Evolutionary conservation across 164 flowering plant species (phyloP).

Genomic region (Kalanchoe fedtschenkoi): DNA sequence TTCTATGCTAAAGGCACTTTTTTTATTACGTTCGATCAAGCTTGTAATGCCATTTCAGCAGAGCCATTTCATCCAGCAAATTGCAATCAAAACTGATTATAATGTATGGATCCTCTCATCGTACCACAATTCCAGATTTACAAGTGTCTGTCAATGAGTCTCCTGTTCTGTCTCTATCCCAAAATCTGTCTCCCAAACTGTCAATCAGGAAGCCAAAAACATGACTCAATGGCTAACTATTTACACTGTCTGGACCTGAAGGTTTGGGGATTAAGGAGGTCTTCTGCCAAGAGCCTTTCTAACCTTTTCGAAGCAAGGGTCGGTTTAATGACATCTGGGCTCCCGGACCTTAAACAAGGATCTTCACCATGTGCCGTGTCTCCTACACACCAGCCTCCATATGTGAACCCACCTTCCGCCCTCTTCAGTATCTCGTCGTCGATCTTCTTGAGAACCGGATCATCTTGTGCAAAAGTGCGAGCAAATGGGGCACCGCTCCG

Average conservation of each 20-base stretch:
- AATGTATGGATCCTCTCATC: no score
- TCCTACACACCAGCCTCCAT: conserved; percentile 79
- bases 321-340: conserved; percentile 42
- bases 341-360: conserved; percentile 41
- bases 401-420: no score
- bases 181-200: no score
- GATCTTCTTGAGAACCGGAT: conserved; percentile 53
- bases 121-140: no score
- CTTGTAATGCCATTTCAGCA: no score
- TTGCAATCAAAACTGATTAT: no score
- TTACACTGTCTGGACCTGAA: conserved; percentile 65
- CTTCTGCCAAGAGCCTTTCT: conserved; percentile 43
- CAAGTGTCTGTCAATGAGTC: neutral
- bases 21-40: no score
- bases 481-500: conserved; percentile 75
- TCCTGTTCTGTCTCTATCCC: neutral
- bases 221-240: neutral
- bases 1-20: no score
- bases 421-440: conserved; percentile 45
- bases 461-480: conserved; percentile 33
- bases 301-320: conserved; percentile 46
- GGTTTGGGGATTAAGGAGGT: conserved; percentile 56
- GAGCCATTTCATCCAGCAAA: no score
- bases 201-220: no score
- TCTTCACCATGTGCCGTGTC: conserved; percentile 30